Conservation (phyloP, 176 grass and related monocot genomes). For the Echinochloa phyllopogon region DNA sequence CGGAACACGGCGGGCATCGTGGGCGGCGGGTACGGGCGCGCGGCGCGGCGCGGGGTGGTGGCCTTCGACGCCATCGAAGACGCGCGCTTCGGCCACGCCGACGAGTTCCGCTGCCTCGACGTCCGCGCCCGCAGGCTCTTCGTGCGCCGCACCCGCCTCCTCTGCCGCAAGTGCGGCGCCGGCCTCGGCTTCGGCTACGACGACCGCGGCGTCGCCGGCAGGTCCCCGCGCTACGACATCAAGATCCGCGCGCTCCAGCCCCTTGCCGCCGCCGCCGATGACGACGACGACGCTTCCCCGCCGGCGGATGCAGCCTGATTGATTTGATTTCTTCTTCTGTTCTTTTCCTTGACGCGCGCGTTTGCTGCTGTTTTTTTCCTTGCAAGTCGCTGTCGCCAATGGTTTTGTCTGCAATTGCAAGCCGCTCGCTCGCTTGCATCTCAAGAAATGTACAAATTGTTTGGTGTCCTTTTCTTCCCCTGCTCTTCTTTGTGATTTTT, state of each 20-base stretch:
- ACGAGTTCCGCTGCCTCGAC: constrained; percentile 64
- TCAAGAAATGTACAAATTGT: constrained; percentile 34
- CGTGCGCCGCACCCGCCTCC: constrained; percentile 48
- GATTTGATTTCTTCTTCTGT: background rate
- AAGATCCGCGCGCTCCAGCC: constrained; percentile 56
- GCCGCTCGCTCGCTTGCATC: constrained; percentile 22
- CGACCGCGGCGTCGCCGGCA: background rate
- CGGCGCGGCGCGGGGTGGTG: constrained; percentile 47
- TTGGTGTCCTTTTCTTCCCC: background rate
- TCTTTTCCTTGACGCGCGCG: constrained; percentile 22
- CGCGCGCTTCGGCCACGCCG: constrained; percentile 59
- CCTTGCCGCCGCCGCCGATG: background rate
- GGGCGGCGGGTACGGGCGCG: constrained; percentile 14
- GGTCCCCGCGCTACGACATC: constrained; percentile 43
- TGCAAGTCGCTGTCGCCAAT: background rate
- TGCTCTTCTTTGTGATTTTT: background rate
- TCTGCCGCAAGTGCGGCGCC: constrained; percentile 64
- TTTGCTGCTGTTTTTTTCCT: background rate
- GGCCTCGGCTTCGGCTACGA: constrained; percentile 50
- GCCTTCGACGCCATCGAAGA: constrained; percentile 63
- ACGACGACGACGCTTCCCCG: too few species aligned
- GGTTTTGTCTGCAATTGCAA: background rate
- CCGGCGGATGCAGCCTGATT: too few species aligned
- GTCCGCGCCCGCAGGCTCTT: constrained; percentile 50
- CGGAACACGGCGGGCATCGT: constrained; percentile 59